Base-by-base conservation (phyloP, 352 stramenopile genomes). In the Globisporangium nagaii region DNA sequence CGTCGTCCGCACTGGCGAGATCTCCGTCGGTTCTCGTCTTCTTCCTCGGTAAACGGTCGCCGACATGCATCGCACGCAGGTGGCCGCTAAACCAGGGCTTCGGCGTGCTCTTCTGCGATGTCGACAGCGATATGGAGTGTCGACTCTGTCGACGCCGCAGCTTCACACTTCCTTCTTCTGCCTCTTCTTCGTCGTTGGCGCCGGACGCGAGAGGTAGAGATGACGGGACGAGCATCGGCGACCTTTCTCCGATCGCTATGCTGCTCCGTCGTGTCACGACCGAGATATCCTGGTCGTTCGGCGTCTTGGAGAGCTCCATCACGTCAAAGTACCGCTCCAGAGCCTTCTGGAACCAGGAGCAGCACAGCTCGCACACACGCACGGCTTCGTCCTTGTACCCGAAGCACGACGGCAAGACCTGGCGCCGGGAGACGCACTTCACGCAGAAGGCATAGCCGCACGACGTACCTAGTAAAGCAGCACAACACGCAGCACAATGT, bases 81-180 rank as follows among this genome's bases (percentile, higher is more conserved):
- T 91, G 77, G 1, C 75, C 74, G 47, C 76, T 84, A 50, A 88
- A 89, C 80, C 80, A 91, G 12, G 70, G 61, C 47, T 63, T 66
- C 31, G 63, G 60, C 25, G 59, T 25, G 22, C 58, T 43, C 30
- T 65, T 65, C 35, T 60, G 67, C 40, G 57, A 34, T 19, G 44
- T 19, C 24, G 56, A 52, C 12, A 49, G 22, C 0, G 67, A 58
- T 27, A 75, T 65, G 9, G 74, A 75, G 36, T 55, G 50, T 17
- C 58, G 58, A 43, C 36, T 48, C 28, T 41, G 52, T 32, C 58
- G 58, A 20, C 56, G 62, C 12, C 62, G 63, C 11, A 70, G 54
- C 19, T 62, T 72, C n/a, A 63, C 50, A 2, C 27, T 35, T 56
- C 39, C 63, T 42, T 58, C 57, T 30, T 67, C 57, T 10, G 45